phyloP scores from a whole-genome alignment of 148 eudicot species.

The Silene uniflora region DNA sequence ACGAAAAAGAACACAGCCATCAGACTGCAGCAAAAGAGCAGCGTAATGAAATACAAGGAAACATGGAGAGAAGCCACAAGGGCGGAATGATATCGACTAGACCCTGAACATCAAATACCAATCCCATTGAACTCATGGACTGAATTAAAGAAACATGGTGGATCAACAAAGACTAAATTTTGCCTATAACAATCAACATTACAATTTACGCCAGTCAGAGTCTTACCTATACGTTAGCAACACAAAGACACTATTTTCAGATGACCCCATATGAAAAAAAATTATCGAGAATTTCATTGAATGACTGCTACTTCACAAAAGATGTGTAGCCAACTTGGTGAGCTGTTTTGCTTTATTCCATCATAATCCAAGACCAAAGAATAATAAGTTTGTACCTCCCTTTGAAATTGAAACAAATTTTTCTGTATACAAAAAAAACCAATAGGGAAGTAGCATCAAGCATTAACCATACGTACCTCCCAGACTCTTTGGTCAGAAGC shows the following conservation, averaged over 20 bases:
- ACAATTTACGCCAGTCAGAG: not conserved
- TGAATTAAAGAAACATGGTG: not conserved
- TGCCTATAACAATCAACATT: not conserved
- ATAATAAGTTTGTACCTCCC: not conserved
- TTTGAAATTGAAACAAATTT: not conserved
- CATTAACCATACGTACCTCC: conserved; percentile 50
- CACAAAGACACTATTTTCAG: not conserved
- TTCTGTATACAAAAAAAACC: not conserved
- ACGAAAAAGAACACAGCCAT: not conserved
- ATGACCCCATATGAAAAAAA: not conserved
- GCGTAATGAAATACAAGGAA: not conserved
- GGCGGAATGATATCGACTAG: not conserved
- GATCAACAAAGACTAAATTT: not conserved
- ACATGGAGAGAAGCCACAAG: not conserved
- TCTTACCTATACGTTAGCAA: not conserved
- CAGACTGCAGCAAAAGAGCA: not conserved
- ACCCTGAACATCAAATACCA: not conserved
- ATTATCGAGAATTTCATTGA: not conserved
- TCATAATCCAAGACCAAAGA: not conserved
- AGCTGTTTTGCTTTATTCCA: not conserved
- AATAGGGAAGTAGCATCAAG: not conserved
- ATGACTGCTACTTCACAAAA: not conserved
- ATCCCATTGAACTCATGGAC: not conserved
- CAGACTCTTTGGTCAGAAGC: conserved; percentile 53
- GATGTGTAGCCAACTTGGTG: not conserved